Conservation (phyloP, 352 stramenopile species). For the Stramenopiles sp. region DNA sequence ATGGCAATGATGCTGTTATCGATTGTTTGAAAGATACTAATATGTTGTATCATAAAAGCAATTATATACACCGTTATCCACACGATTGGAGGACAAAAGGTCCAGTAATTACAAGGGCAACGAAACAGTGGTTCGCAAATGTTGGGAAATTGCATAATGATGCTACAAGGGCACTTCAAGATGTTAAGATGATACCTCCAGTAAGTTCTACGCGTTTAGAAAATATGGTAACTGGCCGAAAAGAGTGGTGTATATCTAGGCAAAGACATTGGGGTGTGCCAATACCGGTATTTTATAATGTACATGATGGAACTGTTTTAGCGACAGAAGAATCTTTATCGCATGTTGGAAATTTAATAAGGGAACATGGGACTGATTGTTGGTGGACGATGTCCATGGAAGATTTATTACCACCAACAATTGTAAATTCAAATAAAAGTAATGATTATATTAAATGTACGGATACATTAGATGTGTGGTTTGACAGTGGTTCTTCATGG, state of each 20-base stretch:
- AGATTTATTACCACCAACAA: conserved; percentile 41
- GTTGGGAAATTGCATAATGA: conserved; percentile 71
- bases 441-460: conserved; percentile 76
- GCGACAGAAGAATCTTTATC: conserved; percentile 70
- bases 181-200: conserved; percentile 73
- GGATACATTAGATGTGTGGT: conserved; percentile 98
- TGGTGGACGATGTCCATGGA: conserved; percentile 73
- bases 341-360: conserved; percentile 47
- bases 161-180: conserved; percentile 8
- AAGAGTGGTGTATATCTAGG: conserved; percentile 95
- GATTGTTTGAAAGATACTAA: background rate
- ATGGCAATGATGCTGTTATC: too few species aligned
- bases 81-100: conserved; percentile 99
- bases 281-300: conserved; percentile 93
- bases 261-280: conserved; percentile 91
- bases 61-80: conserved; percentile 60
- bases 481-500: conserved; percentile 77
- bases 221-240: conserved; percentile 55
- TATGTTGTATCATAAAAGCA: background rate
- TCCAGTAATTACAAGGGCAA: conserved; percentile 90
- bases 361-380: conserved; percentile 69
- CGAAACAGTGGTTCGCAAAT: conserved; percentile 93
- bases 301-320: conserved; percentile 55
- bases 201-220: conserved; percentile 49
- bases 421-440: conserved; percentile 34